Evolutionary conservation across 2,329 filamentous ascomycete genomes (phyloP).

Genomic region (Exophiala sp.): DNA sequence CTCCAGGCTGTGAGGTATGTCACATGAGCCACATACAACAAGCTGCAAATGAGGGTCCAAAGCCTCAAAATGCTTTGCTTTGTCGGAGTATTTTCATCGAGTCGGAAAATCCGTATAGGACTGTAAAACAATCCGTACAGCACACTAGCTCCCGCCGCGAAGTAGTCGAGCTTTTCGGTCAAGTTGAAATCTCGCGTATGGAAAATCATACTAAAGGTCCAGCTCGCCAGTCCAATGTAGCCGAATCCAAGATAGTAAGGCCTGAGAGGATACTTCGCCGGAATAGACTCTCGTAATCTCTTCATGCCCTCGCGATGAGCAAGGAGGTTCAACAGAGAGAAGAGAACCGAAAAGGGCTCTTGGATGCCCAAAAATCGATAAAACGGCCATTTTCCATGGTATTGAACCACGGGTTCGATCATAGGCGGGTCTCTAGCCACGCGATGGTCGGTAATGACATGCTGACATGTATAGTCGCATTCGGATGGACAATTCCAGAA

Average conservation of each 20-base stretch:
- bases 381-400: constrained; percentile 99
- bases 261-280: constrained; percentile 68
- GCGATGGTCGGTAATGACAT: constrained; percentile 75
- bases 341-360: constrained; percentile 89
- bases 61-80: constrained; percentile 58
- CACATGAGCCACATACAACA: constrained; percentile 72
- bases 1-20: constrained; percentile 77
- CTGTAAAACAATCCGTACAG: constrained; percentile 89
- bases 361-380: constrained; percentile 85
- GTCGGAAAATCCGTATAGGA: constrained; percentile 74
- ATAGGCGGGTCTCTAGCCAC: constrained; percentile 62
- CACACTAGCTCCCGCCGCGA: constrained; percentile 83
- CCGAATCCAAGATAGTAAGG: constrained; percentile 78
- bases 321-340: constrained; percentile 85
- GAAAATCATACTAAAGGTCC: constrained; percentile 87
- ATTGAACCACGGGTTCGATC: constrained; percentile 73
- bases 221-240: constrained; percentile 75
- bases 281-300: constrained; percentile 67
- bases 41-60: constrained; percentile 72
- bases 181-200: constrained; percentile 80
- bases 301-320: constrained; percentile 77
- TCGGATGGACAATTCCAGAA: constrained; percentile 89
- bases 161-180: constrained; percentile 96
- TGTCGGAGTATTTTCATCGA: constrained; percentile 59
- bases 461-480: constrained; percentile 98